These are phyloP conservation scores for Megacollybia platyphylla DNA, from an alignment of 1,284 basidiomycete genomes.

Conservation along the genomic window DNA sequence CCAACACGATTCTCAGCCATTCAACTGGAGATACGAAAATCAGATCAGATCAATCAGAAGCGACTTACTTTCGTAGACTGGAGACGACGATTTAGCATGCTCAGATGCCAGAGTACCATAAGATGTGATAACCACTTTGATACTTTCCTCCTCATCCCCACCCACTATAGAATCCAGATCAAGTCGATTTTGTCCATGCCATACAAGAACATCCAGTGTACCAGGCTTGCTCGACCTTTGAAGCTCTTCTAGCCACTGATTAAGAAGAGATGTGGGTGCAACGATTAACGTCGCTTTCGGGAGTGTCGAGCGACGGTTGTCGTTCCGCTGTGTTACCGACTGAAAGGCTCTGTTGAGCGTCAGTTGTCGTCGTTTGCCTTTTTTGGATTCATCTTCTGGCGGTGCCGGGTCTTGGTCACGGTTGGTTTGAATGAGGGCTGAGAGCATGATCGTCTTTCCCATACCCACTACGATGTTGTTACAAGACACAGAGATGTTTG, in stretches of 20 bases:
- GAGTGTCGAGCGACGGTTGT: constrained; percentile 18
- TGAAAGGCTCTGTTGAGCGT: constrained; percentile 53
- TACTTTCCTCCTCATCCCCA: constrained; percentile 25
- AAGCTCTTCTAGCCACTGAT: constrained; percentile 88
- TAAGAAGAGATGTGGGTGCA: constrained; percentile 82
- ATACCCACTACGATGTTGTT: constrained; percentile 57
- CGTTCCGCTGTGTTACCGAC: constrained; percentile 19
- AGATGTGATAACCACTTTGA: constrained; percentile 81
- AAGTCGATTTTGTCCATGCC: constrained; percentile 78
- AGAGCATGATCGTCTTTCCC: constrained; percentile 97
- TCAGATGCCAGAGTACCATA: constrained; percentile 85
- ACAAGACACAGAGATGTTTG: neutral
- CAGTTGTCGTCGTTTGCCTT: constrained; percentile 40
- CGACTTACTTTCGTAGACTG: constrained; percentile 62
- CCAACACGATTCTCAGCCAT: constrained; percentile 67
- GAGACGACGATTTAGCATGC: constrained; percentile 58
- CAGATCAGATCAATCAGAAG: neutral
- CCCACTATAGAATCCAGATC: constrained; percentile 59
- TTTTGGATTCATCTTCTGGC: constrained; percentile 12
- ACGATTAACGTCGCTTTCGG: constrained; percentile 74
- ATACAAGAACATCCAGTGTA: constrained; percentile 59
- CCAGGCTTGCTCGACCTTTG: constrained; percentile 62
- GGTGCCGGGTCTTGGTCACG: constrained; percentile 29
- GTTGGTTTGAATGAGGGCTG: constrained; percentile 81
- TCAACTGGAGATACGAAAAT: constrained; percentile 33